Evolutionary conservation across 225 moss, liverwort and hornwort genomes (phyloP).

Genomic region (Antitrichia curtipendula): DNA sequence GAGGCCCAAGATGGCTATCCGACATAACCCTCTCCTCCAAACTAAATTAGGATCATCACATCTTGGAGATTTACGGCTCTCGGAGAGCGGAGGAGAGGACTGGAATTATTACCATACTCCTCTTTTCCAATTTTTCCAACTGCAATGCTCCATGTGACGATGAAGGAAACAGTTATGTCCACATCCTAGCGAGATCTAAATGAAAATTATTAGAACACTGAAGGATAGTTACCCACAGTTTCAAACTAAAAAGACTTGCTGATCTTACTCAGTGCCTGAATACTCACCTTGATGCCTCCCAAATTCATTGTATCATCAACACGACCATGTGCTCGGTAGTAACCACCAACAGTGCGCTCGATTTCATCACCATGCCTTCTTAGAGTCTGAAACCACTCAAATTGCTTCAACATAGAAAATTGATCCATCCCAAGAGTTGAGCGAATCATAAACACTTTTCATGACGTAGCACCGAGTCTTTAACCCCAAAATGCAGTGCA

Average conservation of each 20-base stretch:
- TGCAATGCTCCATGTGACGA: not conserved
- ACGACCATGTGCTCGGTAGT: constrained; percentile 55
- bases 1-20: not conserved
- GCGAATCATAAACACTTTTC: not conserved
- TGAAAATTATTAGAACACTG: not conserved
- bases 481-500: not conserved
- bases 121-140: not conserved
- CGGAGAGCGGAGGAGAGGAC: not conserved
- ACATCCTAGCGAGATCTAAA: not conserved
- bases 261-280: not conserved
- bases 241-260: not conserved
- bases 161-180: not conserved
- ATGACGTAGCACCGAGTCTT: not conserved
- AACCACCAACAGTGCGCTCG: constrained; percentile 36
- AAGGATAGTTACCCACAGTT: not conserved
- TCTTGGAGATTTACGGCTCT: not conserved
- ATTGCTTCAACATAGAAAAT: not conserved
- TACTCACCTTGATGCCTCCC: constrained; percentile 58
- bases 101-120: not conserved
- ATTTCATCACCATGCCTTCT: constrained; percentile 64
- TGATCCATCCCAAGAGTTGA: not conserved
- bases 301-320: constrained; percentile 67
- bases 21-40: not conserved
- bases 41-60: not conserved
- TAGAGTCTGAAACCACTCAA: constrained; percentile 25